phyloP scores from a whole-genome alignment of 2,329 filamentous ascomycete species.

The Teratosphaeria nubilosa region DNA sequence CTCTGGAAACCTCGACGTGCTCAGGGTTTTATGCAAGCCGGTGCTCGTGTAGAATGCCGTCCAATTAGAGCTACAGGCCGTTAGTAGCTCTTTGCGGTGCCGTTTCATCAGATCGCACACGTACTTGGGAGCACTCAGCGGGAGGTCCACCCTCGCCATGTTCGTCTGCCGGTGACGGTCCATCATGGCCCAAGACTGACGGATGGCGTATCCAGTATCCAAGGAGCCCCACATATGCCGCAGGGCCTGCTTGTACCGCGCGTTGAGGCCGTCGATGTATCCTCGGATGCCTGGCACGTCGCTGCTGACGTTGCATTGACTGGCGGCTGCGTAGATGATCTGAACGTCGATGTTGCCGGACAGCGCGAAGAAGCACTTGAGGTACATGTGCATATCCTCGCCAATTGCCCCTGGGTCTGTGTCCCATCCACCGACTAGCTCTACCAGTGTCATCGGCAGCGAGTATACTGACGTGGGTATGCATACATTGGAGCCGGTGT shows the following conservation, averaged over 20 bases:
- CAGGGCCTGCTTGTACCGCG: slow-evolving; percentile 61
- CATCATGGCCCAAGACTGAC: slow-evolving; percentile 20
- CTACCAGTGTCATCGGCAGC: slow-evolving; percentile 54
- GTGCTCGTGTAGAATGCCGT: slow-evolving; percentile 22
- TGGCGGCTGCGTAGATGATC: slow-evolving; percentile 58
- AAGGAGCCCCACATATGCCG: slow-evolving; percentile 69
- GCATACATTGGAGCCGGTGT: slow-evolving; percentile 52
- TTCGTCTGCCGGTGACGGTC: slow-evolving; percentile 11
- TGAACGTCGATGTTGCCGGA: slow-evolving; percentile 57
- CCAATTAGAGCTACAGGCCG: slow-evolving; percentile 18
- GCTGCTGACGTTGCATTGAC: slow-evolving; percentile 61
- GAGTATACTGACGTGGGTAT: slow-evolving; percentile 69
- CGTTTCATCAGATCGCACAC: slow-evolving; percentile 6
- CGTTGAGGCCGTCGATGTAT: slow-evolving; percentile 47
- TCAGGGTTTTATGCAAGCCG: slow-evolving; percentile 18
- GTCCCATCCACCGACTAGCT: slow-evolving; percentile 64
- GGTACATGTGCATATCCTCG: slow-evolving; percentile 68
- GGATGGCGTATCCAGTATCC: slow-evolving; percentile 56
- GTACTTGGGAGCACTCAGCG: slow-evolving; percentile 19
- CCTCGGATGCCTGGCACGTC: slow-evolving; percentile 46
- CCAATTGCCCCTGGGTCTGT: slow-evolving; percentile 61
- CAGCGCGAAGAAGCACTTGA: slow-evolving; percentile 67
- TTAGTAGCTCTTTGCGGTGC: slow-evolving; percentile 6
- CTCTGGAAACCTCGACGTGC: slow-evolving; percentile 9
- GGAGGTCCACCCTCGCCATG: slow-evolving; percentile 7